Base-by-base conservation (phyloP, 2,329 filamentous ascomycete species). In the Volutella citrinella region DNA sequence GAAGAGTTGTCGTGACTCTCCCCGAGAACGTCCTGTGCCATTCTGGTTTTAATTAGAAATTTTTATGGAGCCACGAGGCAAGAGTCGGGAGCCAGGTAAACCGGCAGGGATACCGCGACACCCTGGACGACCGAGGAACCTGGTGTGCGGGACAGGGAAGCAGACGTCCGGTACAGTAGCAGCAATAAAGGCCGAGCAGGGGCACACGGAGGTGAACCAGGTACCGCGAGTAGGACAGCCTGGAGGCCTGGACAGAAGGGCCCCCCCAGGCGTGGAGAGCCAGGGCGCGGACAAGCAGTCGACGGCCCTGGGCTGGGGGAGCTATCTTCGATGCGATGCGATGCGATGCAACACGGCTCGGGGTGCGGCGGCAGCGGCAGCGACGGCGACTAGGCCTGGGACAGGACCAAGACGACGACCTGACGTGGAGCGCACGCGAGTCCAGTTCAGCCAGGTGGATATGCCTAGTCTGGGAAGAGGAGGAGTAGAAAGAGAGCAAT, bases 51-150 rank as follows among this genome's bases (percentile, higher is more conserved):
- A 56, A 59, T 57, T 57, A 55, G 47, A 52, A 56, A 51, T 45
- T 56, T 57, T 61, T 60, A 60, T 61, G 58, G 57, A 59, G 57
- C 57, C 52, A 42, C 43, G 45, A 49, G 51, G 39, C 44, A 49
- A 57, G 47, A 57, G 57, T 49, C 48, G 49, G 50, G 51, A 56
- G 52, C 42, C 48, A 51, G 40, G 43, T 47, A 42, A 49, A 43
- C 35, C 47, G 50, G 46, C 47, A 42, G 50, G 47, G 49, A 36
- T 39, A 38, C 44, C 51, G 52, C 34, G 44, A 47, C 49, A 57
- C 54, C 54, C 54, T 51, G 49, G 54, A 43, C 44, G 43, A 51
- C 47, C 45, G 45, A 51, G 44, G 30, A 49, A 39, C 38, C 37
- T 40, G 34, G 38, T 52, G 50, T 43, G 38, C 48, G 49, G 46